Base-by-base conservation (phyloP, 306 rosid species). In the Pterocarpus santalinus region DNA sequence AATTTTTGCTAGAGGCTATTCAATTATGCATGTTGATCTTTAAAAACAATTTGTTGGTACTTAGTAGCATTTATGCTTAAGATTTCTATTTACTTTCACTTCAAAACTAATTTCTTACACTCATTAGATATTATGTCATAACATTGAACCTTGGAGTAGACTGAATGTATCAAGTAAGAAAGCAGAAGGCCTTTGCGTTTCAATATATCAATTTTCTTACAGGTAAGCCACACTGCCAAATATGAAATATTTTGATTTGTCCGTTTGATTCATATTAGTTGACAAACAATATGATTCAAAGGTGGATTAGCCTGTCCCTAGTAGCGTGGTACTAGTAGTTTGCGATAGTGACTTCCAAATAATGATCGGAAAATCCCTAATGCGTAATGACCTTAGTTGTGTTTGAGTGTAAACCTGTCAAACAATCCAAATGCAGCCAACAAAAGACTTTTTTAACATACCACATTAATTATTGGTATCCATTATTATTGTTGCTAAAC, bases 31-130 rank as follows among this genome's bases (percentile, higher is more conserved):
- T 63, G 2, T 49, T 12, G 39, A 79, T 47, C 65, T n/a, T 41
- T 74, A n/a, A 58, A n/a, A 38, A 67, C 44, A 16, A 56, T 91
- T 13, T 43, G 15, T n/a, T n/a, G n/a, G n/a, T n/a, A n/a, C n/a
- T 35, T n/a, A 81, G 9, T 16, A 4, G 57, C 28, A 16, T 47
- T 60, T 33, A 35, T 60, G 78, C 13, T 39, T 12, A 17, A 46
- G 12, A 39, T 22, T 63, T 36, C 77, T 49, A 63, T 69, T 66
- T 67, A 52, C 69, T 39, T 61, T 60, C 67, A 38, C 36, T 12
- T 62, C 9, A 56, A 36, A 78, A 75, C n/a, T 56, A 15, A 64
- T 77, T 62, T 57, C 28, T 43, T 65, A 52, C 43, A n/a, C 39
- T 53, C 33, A 61, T 16, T n/a, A 11, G 55, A 12, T 55, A 12